Evolutionary conservation across 768 basidiomycete genomes (phyloP).

Genomic region (Termitomyces sp.): DNA sequence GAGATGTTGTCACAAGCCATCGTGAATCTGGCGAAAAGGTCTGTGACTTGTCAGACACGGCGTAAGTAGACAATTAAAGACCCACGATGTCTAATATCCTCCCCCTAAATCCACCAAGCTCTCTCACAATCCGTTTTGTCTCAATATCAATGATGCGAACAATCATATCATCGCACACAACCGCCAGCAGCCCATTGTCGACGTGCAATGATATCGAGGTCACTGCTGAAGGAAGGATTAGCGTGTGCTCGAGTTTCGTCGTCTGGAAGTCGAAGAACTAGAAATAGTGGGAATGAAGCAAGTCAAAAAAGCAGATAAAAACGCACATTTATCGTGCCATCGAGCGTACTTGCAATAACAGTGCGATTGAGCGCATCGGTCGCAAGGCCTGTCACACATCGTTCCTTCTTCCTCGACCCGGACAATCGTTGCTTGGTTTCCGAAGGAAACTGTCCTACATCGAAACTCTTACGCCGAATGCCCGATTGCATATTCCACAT

Average conservation of each 20-base stretch:
- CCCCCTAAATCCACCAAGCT: constrained; percentile 76
- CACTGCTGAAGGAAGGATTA: constrained; percentile 62
- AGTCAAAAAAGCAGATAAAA: not conserved
- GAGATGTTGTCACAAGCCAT: constrained; percentile 84
- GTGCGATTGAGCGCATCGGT: constrained; percentile 79
- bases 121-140: constrained; percentile 81
- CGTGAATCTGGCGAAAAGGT: constrained; percentile 93
- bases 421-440: constrained; percentile 41
- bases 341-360: constrained; percentile 80
- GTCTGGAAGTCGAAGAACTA: constrained; percentile 98
- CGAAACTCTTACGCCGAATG: constrained; percentile 71
- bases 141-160: constrained; percentile 91
- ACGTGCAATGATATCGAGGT: constrained; percentile 73
- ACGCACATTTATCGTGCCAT: constrained; percentile 80
- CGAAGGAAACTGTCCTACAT: constrained; percentile 56
- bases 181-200: constrained; percentile 80
- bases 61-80: not conserved
- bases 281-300: constrained; percentile 1
- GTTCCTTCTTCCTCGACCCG: constrained; percentile 34
- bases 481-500: constrained; percentile 99
- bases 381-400: constrained; percentile 75
- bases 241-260: constrained; percentile 60
- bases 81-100: constrained; percentile 86
- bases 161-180: constrained; percentile 79
- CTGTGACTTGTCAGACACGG: constrained; percentile 31